phyloP scores from a whole-genome alignment of 345 rosid genomes.

The Syzygium grande region DNA sequence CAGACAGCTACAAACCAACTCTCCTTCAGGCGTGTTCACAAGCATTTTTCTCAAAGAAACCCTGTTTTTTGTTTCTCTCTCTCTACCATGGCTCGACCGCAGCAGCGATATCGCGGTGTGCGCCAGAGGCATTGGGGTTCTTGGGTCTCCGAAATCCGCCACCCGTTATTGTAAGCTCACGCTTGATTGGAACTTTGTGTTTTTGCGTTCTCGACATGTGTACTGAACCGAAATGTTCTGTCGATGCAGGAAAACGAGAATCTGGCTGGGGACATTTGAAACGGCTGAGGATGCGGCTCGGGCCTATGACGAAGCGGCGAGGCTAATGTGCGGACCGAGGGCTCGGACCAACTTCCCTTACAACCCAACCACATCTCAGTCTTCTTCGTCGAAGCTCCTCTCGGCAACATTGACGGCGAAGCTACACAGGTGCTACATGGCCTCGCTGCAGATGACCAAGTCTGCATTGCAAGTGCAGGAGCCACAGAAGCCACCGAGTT shows the following conservation, averaged over 20 bases:
- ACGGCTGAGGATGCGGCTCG: conserved; percentile 96
- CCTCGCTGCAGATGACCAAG: conserved; percentile 80
- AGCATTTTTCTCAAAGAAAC: conserved; percentile 19
- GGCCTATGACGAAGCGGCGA: conserved; percentile 95
- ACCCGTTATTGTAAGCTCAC: conserved; percentile 67
- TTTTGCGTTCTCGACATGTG: neutral
- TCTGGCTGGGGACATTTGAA: conserved; percentile 97
- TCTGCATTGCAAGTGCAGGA: conserved; percentile 21
- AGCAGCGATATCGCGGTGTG: conserved; percentile 92
- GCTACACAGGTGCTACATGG: conserved; percentile 90
- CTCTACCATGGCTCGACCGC: conserved; percentile 75
- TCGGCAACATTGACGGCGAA: conserved; percentile 90
- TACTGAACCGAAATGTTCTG: conserved; percentile 1
- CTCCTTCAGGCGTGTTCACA: conserved; percentile 20
- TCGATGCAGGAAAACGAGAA: conserved; percentile 76
- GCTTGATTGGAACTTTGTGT: neutral
- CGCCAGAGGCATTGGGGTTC: conserved; percentile 99
- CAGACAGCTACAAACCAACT: neutral
- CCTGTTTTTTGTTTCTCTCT: neutral
- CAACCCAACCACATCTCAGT: conserved; percentile 55
- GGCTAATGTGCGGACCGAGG: conserved; percentile 95
- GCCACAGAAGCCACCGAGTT: conserved; percentile 8
- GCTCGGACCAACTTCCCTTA: conserved; percentile 93
- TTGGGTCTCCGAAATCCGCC: conserved; percentile 99
- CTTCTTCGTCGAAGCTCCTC: conserved; percentile 77